A percentile compares a stretch with the other conserved stretches of the same genome.
phyloP scores from a whole-genome alignment of 179 eudicot species.

The Drosera spatulata region DNA sequence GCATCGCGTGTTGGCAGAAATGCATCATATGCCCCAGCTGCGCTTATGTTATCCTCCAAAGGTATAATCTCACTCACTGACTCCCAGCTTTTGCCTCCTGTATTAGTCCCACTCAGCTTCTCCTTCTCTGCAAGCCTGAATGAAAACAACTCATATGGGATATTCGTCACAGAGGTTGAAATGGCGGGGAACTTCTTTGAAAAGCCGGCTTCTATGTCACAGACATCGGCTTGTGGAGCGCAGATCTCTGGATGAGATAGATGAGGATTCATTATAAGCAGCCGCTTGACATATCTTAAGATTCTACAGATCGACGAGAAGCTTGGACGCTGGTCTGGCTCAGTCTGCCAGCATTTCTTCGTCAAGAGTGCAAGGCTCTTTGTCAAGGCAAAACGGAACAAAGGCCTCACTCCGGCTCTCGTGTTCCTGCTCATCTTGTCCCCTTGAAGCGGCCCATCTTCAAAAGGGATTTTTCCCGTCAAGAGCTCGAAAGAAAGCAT shows the following conservation, averaged over 20 bases:
- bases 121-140: slow-evolving; percentile 62
- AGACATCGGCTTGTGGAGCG: slow-evolving; percentile 41
- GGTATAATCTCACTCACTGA: slow-evolving; percentile 62
- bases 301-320: slow-evolving; percentile 74
- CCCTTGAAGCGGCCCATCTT: slow-evolving; percentile 84
- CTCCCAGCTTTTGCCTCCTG: slow-evolving; percentile 44
- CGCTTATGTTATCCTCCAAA: slow-evolving; percentile 21
- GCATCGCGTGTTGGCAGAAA: slow-evolving; percentile 21
- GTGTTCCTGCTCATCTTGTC: slow-evolving; percentile 76
- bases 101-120: slow-evolving; percentile 21
- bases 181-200: slow-evolving; percentile 24
- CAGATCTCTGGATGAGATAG: slow-evolving; percentile 45
- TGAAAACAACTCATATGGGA: slow-evolving; percentile 72
- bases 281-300: slow-evolving; percentile 52
- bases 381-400: slow-evolving; percentile 62
- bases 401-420: slow-evolving; percentile 74
- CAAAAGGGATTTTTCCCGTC: slow-evolving; percentile 86
- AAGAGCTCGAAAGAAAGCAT: slow-evolving; percentile 83
- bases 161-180: slow-evolving; percentile 23
- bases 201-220: slow-evolving; percentile 55
- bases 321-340: slow-evolving; percentile 62
- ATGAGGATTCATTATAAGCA: slow-evolving; percentile 59
- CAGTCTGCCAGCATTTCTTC: slow-evolving; percentile 75
- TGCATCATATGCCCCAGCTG: slow-evolving; percentile 11
- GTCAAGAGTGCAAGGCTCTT: slow-evolving; percentile 55